Evolutionary conservation across 192 early-diverging fungal genomes (phyloP).

Genomic region (Neocallimastix lanati): DNA sequence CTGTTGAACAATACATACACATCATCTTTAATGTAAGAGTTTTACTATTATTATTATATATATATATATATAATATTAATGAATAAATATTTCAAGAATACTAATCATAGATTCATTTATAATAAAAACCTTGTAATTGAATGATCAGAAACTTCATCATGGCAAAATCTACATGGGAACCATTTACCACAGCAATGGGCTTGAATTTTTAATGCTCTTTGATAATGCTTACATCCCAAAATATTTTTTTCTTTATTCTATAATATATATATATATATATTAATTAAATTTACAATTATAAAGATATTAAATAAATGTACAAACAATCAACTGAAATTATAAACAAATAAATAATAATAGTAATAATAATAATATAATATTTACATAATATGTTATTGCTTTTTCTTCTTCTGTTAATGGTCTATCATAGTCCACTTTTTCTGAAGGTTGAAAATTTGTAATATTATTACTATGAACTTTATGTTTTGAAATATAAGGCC

Average conservation of each 20-base stretch:
- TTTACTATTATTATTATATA: too few species aligned
- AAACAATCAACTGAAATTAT: too few species aligned
- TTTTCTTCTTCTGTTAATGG: constrained; percentile 21
- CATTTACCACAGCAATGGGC: constrained; percentile 55
- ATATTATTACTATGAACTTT: constrained; percentile 3
- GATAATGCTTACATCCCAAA: constrained; percentile 70
- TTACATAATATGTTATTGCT: constrained; percentile 22
- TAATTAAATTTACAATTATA: too few species aligned
- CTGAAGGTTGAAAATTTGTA: constrained; percentile 4
- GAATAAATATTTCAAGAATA: too few species aligned
- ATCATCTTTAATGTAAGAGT: constrained; percentile 61
- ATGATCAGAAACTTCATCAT: constrained; percentile 48
- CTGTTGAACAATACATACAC: constrained; percentile 74
- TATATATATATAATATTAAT: too few species aligned
- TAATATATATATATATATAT: too few species aligned
- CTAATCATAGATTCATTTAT: too few species aligned
- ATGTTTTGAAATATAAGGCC: constrained; percentile 18
- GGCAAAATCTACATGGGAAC: constrained; percentile 59
- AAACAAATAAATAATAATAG: too few species aligned
- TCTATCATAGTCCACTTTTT: constrained; percentile 12
- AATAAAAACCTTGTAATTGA: constrained; percentile 54
- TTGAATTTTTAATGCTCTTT: constrained; percentile 48
- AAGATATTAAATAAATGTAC: too few species aligned
- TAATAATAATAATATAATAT: neutral
- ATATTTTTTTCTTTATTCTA: constrained; percentile 28